These are phyloP conservation scores for Crithidia expoeki DNA, from an alignment of 208 protist species.

Conservation along the genomic window DNA sequence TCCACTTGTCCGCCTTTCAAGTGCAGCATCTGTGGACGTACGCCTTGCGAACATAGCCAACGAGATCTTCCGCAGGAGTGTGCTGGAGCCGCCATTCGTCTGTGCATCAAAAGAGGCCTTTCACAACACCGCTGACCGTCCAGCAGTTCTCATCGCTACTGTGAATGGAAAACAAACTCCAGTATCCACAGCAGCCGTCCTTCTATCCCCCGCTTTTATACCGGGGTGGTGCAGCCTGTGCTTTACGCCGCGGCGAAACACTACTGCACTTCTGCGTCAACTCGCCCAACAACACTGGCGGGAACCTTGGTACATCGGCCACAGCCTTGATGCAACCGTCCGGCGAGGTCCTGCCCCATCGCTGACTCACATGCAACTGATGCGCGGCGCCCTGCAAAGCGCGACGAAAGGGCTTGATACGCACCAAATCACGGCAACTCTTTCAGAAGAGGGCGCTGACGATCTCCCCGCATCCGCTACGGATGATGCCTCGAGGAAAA, in stretches of 20 bases:
- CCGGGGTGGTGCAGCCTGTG: constrained; percentile 23
- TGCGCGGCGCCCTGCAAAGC: constrained; percentile 23
- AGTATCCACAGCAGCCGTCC: background rate
- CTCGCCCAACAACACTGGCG: constrained; percentile 21
- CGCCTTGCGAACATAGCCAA: background rate
- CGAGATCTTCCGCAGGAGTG: background rate
- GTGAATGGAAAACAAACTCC: background rate
- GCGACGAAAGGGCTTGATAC: background rate
- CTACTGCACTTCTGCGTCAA: constrained; percentile 31
- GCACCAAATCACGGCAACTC: background rate
- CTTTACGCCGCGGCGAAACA: constrained; percentile 30
- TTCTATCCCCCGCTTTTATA: background rate
- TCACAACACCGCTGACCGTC: background rate
- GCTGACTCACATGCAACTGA: constrained; percentile 17
- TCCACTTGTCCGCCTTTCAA: background rate
- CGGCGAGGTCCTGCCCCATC: constrained; percentile 34
- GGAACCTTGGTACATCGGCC: constrained; percentile 27
- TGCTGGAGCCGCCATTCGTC: background rate
- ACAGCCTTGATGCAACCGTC: constrained; percentile 37
- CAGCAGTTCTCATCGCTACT: background rate
- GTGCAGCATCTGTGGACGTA: background rate
- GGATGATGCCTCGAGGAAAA: background rate
- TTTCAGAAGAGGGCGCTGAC: background rate
- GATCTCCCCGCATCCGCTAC: background rate
- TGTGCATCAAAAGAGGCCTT: background rate